Evolutionary conservation across 164 flowering plant species (phyloP), one percentile per base, ranked within the genome.

Genomic region (Hamamelis virginiana): DNA sequence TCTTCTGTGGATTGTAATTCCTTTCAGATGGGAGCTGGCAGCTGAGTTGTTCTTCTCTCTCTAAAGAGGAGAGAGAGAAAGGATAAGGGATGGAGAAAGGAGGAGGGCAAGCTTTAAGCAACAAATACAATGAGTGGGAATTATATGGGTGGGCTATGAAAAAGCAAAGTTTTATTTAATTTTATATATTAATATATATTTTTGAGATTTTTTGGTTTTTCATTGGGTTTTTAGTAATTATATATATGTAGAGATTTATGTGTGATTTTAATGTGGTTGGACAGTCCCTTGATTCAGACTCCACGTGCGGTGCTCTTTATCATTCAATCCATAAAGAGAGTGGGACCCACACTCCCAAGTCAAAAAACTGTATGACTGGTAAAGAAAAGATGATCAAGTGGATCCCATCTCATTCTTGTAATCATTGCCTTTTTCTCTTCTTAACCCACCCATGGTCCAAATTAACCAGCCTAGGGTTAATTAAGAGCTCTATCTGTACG

Each of bases 261-360:
- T 55, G 75, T 62, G 62, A 62, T 77, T 80, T 80, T 70, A 72
- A 75, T 81, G 84, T 76, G 83, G 88, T 71, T 79, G 79, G 82
- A 77, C 86, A 84, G 87, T 76, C 76, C 74, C 82, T 76, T 82
- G 85, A 78, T 78, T 85, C 91, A 89, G 91, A 84, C 81, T 84
- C 91, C 91, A 89, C 91, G 93, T 89, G 93, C 87, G 87, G 83
- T 80, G 86, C 83, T 76, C 78, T 85, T 82, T 82, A 79, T 82
- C 87, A 77, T 86, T 84, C 86, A 84, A 80, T 80, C 82, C 82
- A 79, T 75, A 80, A 83, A 84, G 85, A 85, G 82, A 77, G 72
- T 65, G 76, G 84, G 81, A 15, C 82, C 86, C 75, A 55, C 25
- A 27, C 18, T 21, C 63, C 72, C 76, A 75, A 81, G 84, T 80